Evolutionary conservation across 1,284 basidiomycete species (phyloP), one percentile per base, ranked within the genome.

Genomic region (Trichosporon inkin): DNA sequence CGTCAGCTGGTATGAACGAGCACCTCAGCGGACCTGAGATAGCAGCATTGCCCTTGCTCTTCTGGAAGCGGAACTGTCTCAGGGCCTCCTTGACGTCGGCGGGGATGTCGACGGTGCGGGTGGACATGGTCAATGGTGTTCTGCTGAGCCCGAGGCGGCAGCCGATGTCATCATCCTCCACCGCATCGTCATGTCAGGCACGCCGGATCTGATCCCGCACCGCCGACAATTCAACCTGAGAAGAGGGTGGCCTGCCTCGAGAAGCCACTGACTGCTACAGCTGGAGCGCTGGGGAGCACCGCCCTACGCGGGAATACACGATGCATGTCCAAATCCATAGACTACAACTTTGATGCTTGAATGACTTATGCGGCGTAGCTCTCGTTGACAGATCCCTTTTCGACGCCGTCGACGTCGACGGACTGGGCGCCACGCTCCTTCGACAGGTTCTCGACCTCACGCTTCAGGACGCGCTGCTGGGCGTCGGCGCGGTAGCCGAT

Each of bases 91-190:
- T 88, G 74, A 93, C 83, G 51, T 82, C 80, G 65, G 85, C 81
- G 0, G 89, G 88, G 68, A 92, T 91, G 71, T 92, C 90, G 64
- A 93, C 89, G 36, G 89, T 90, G 73, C 80, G 83, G 10, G 86
- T 53, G 24, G 24, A 49, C 57, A 58, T 56, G 44, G 8, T 60
- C 41, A 20, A n/a, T 39, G 17, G 22, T 28, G 41, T 49, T 35
- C 44, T 55, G 54, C 37, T 55, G 19, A 44, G 24, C 24, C 19
- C 10, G 22, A 10, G 17, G 8, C 11, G 52, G 14, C 19, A 14
- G 16, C 28, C 19, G 34, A 28, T 32, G 32, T 17, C 40, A 54
- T 55, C 35, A 56, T 32, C 20, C 38, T 28, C 41, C 20, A 37
- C 20, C 35, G 19, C 11, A 38, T 19, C 36, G 36, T 8, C 53